Evolutionary conservation across 768 basidiomycete species (phyloP).

Genomic region (Tricholoma saponaceum): DNA sequence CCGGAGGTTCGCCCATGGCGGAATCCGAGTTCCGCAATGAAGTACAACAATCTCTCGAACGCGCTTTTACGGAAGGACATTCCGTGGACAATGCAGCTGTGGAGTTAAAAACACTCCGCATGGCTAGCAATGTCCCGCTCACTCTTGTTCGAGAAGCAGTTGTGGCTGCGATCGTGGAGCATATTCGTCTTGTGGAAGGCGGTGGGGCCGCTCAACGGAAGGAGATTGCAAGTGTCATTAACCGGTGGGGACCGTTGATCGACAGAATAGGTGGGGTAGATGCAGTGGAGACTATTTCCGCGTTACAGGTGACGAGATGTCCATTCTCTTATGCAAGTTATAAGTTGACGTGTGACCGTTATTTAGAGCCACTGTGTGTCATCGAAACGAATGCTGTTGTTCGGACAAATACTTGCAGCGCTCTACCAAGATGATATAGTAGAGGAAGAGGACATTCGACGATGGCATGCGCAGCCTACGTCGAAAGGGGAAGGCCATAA

Average conservation of each 20-base stretch:
- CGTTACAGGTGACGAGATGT: slow-evolving; percentile 60
- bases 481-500: slow-evolving; percentile 50
- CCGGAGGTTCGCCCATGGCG: slow-evolving; percentile 37
- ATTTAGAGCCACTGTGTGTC: slow-evolving; percentile 59
- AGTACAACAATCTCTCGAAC: slow-evolving; percentile 80
- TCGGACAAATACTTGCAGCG: slow-evolving; percentile 80
- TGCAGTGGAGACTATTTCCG: slow-evolving; percentile 71
- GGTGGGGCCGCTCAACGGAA: slow-evolving; percentile 55
- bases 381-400: slow-evolving; percentile 63
- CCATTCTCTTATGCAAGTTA: not conserved
- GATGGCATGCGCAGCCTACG: slow-evolving; percentile 66
- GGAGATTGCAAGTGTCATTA: slow-evolving; percentile 59
- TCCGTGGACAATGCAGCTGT: slow-evolving; percentile 90
- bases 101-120: slow-evolving; percentile 93
- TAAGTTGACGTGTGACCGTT: not conserved
- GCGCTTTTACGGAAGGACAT: slow-evolving; percentile 90
- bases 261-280: slow-evolving; percentile 80
- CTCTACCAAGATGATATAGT: slow-evolving; percentile 92
- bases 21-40: slow-evolving; percentile 74
- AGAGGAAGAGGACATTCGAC: slow-evolving; percentile 85
- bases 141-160: slow-evolving; percentile 85
- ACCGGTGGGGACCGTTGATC: slow-evolving; percentile 81
- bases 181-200: slow-evolving; percentile 58
- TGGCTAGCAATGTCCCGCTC: slow-evolving; percentile 92
- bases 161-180: slow-evolving; percentile 76